phyloP scores from a whole-genome alignment of 495 filamentous ascomycete genomes.

The Recurvomyces mirabilis region DNA sequence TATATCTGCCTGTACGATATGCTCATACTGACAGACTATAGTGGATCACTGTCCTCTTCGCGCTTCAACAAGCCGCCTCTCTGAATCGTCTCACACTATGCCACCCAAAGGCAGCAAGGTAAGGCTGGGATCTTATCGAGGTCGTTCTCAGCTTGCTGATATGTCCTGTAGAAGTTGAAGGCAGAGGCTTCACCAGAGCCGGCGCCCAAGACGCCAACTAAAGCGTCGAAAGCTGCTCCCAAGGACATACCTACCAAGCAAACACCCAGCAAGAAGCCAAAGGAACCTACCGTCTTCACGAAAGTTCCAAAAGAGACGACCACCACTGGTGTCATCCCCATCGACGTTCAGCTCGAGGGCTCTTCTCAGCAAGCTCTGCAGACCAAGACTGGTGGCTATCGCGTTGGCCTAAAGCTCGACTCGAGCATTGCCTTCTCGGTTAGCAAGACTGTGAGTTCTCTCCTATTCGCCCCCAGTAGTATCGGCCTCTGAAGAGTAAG shows the following conservation, averaged over 20 bases:
- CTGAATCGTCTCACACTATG: too few relatives aligned
- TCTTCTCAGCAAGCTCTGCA: slow-evolving; percentile 4
- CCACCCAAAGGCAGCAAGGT: too few relatives aligned
- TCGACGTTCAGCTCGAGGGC: slow-evolving; percentile 15
- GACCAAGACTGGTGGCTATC: slow-evolving; percentile 4
- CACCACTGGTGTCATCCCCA: slow-evolving; percentile 8
- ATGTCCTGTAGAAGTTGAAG: slow-evolving; percentile 8
- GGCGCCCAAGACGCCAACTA: slow-evolving; percentile 1
- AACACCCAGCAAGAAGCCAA: slow-evolving; percentile 11
- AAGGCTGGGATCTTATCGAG: too few relatives aligned
- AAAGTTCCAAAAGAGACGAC: neutral
- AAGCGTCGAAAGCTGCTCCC: neutral
- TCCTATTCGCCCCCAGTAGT: neutral
- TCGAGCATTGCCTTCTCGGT: slow-evolving; percentile 12
- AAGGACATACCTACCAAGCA: slow-evolving; percentile 5
- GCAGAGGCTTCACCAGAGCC: slow-evolving; percentile 3
- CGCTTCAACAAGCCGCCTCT: too few relatives aligned
- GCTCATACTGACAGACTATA: too few relatives aligned
- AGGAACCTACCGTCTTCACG: slow-evolving; percentile 4
- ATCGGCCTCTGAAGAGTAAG: too few relatives aligned
- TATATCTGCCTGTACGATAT: too few relatives aligned
- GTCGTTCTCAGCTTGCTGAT: too few relatives aligned
- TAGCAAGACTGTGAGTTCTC: slow-evolving; percentile 13
- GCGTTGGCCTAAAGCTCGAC: slow-evolving; percentile 12
- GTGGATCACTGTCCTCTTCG: too few relatives aligned